Evolutionary conservation across 1,139 yeast species (phyloP).

Genomic region (Hyphopichia buzzinii): DNA sequence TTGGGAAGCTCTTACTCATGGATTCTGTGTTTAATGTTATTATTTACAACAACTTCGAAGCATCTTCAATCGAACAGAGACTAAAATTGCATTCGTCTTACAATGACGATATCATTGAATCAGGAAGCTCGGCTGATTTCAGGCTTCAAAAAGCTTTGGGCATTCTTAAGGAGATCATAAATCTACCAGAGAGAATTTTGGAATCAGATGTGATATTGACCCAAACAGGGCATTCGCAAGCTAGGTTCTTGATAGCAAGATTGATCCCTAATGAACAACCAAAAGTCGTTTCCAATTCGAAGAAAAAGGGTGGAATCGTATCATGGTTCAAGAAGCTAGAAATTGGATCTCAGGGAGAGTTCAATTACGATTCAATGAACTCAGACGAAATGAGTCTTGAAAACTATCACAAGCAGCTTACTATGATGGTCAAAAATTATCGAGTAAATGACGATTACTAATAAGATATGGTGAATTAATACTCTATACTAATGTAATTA

Average conservation of each 20-base stretch:
- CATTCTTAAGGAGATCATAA: neutral
- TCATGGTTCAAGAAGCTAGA: conserved; percentile 7
- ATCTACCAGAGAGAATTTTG: conserved; percentile 5
- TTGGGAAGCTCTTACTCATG: conserved; percentile 22
- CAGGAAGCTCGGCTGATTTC: conserved; percentile 3
- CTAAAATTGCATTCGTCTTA: conserved; percentile 34
- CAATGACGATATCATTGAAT: conserved; percentile 21
- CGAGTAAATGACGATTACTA: conserved; percentile 5
- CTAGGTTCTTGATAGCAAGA: conserved; percentile 29
- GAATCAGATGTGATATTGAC: conserved; percentile 26
- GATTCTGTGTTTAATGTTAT: conserved; percentile 29
- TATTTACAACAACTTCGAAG: conserved; percentile 19
- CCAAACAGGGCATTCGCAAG: conserved; percentile 34
- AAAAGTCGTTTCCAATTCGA: conserved; percentile 4
- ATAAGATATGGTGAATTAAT: too few species aligned
- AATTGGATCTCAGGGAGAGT: neutral
- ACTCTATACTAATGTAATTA: too few species aligned
- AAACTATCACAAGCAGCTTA: conserved; percentile 15
- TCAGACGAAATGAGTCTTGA: conserved; percentile 20
- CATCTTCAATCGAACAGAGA: conserved; percentile 7
- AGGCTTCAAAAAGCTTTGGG: neutral
- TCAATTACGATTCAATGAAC: conserved; percentile 8
- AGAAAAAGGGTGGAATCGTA: conserved; percentile 8
- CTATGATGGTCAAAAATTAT: conserved; percentile 7
- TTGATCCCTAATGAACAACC: conserved; percentile 19